Conservation (phyloP, 352 stramenopile genomes). For the Halophytophthora polymorphica region DNA sequence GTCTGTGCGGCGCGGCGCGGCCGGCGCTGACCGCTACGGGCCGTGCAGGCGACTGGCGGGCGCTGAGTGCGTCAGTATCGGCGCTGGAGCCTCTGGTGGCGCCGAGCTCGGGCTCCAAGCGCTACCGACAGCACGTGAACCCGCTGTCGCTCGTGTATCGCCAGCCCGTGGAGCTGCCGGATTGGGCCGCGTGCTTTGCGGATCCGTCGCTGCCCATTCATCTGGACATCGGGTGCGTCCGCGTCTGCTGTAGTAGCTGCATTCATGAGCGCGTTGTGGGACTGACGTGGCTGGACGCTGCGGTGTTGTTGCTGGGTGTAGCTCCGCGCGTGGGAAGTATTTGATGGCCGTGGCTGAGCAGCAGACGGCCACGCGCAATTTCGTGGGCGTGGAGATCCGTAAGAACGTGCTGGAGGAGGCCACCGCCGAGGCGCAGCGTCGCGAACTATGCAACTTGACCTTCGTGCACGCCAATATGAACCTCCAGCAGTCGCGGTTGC, state of each 20-base stretch:
- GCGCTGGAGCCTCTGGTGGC: constrained; percentile 7
- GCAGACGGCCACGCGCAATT: constrained; percentile 43
- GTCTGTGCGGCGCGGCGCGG: constrained; percentile 1
- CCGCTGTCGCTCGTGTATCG: constrained; percentile 65
- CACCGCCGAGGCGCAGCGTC: constrained; percentile 33
- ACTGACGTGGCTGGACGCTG: not conserved
- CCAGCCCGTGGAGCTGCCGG: constrained; percentile 54
- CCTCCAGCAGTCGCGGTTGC: constrained; percentile 56
- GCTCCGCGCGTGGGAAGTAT: constrained; percentile 67
- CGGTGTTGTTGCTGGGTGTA: too few species aligned
- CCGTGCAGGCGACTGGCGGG: not conserved
- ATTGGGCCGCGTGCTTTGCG: constrained; percentile 53
- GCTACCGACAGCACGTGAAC: constrained; percentile 86
- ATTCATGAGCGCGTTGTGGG: too few species aligned
- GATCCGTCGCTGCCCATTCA: constrained; percentile 62
- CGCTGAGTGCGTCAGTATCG: constrained; percentile 2
- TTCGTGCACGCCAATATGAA: constrained; percentile 88
- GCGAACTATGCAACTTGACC: constrained; percentile 57
- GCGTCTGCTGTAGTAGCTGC: not conserved
- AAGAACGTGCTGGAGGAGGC: constrained; percentile 72
- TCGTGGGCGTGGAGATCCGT: constrained; percentile 84
- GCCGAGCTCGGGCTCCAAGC: constrained; percentile 39
- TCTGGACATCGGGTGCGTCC: constrained; percentile 71
- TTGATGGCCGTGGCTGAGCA: constrained; percentile 59
- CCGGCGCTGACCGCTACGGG: not conserved